These are phyloP conservation scores for Diplodia mutila DNA, from an alignment of 2,329 filamentous ascomycete species.

Conservation along the genomic window DNA sequence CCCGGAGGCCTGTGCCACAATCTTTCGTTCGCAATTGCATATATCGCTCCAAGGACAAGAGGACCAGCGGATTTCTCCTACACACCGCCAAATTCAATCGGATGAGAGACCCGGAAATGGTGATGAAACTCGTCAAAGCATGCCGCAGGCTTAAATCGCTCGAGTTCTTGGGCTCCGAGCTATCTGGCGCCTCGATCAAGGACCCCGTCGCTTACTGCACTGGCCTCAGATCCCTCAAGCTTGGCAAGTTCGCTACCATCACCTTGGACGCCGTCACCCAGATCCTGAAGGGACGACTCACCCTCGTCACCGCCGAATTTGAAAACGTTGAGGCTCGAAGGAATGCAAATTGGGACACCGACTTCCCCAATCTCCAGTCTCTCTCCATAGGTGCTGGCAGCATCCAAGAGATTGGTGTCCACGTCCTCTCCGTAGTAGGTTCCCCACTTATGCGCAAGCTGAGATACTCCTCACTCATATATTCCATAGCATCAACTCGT, in stretches of 20 bases:
- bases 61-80: slow-evolving; percentile 39
- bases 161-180: slow-evolving; percentile 36
- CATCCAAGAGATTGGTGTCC: neutral
- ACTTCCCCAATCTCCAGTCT: slow-evolving; percentile 34
- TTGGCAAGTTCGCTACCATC: slow-evolving; percentile 33
- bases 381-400: slow-evolving; percentile 29
- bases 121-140: slow-evolving; percentile 43
- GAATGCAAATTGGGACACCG: slow-evolving; percentile 32
- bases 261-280: slow-evolving; percentile 34
- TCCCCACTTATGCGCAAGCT: too few species aligned
- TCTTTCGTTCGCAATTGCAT: slow-evolving; percentile 50
- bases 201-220: slow-evolving; percentile 35
- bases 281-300: slow-evolving; percentile 36
- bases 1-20: slow-evolving; percentile 47
- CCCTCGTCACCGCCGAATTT: slow-evolving; percentile 33
- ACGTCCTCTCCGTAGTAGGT: neutral
- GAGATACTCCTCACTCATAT: neutral
- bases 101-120: slow-evolving; percentile 45
- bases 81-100: slow-evolving; percentile 37
- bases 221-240: slow-evolving; percentile 35
- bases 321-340: slow-evolving; percentile 28
- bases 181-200: slow-evolving; percentile 36
- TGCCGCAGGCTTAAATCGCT: slow-evolving; percentile 42
- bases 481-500: slow-evolving; percentile 14
- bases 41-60: slow-evolving; percentile 42